Evolutionary conservation across 164 flowering plant genomes (phyloP).

Genomic region (Liquidambar formosana): DNA sequence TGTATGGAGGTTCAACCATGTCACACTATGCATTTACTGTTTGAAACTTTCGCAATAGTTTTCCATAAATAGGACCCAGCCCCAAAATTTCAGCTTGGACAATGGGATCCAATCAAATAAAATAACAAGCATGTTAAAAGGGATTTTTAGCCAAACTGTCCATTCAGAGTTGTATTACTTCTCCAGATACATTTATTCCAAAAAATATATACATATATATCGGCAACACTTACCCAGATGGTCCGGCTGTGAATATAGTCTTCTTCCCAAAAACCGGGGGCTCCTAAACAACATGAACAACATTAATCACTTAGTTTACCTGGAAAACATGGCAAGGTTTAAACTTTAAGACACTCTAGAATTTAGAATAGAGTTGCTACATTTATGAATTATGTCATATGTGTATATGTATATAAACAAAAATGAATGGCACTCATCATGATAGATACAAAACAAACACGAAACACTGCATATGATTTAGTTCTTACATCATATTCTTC

Average conservation of each 20-base stretch:
- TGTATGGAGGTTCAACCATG: background rate
- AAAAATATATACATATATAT: background rate
- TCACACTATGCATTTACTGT: background rate
- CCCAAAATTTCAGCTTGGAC: background rate
- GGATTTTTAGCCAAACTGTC: too few species aligned
- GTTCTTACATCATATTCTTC: conserved; percentile 70
- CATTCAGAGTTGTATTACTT: background rate
- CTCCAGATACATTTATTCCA: background rate
- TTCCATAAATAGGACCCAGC: background rate
- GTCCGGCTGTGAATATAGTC: conserved; percentile 61
- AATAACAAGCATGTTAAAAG: too few species aligned
- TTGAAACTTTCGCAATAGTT: background rate
- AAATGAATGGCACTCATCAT: background rate
- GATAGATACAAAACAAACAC: background rate
- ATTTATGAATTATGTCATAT: too few species aligned
- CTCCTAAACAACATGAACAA: conserved; percentile 49
- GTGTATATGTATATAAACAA: too few species aligned
- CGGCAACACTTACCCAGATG: conserved; percentile 68
- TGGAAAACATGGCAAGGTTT: too few species aligned
- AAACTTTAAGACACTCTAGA: background rate
- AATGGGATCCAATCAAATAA: too few species aligned
- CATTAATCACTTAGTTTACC: background rate
- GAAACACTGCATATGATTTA: background rate
- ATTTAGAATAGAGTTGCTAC: too few species aligned
- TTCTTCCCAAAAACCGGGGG: conserved; percentile 94